Evolutionary conservation across 2,329 filamentous ascomycete species (phyloP), one percentile per base, ranked within the genome.

Genomic region (Ascochyta lentis): DNA sequence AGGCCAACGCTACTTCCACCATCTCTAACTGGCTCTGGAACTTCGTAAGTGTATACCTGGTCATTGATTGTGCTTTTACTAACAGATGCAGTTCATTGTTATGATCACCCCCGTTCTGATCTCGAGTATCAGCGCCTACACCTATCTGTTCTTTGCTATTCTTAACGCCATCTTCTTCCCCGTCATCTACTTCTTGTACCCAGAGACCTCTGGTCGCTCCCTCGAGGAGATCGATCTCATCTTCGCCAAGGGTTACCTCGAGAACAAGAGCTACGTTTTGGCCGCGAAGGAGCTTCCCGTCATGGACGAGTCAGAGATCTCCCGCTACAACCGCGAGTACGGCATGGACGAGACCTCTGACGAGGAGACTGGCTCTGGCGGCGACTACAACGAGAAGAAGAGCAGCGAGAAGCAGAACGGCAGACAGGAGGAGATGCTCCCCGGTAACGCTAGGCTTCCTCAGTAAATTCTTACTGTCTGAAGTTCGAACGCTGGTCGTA

Each of bases 1-100:
- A 84, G 74, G 82, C 81, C 37, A 84, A 84, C 66, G 81, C 82
- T 1, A 73, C 84, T 8, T 82, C 80, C 0, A 84, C 81, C 5
- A 80, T 78, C 68, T 77, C 77, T 29, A 84, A 84, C 73, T 85
- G 82, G 82, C 70, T 83, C 2, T 84, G 82, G 71, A 84, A 84
- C 64, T 79, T 74, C 42, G 29, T 31, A 15, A 31, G 29, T 19
- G 19, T 31, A 12, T 31, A 15, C 12, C 29, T 15, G 2, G 10
- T 31, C 12, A 13, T 31, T 13, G 10, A 31, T 31, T 12, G 13
- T 13, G 13, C 29, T 31, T 31, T 31, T 31, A 12, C 29, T 31
- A 31, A 31, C 29, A 31, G 12, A 5, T 15, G 29, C 29, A 31
- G 29, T 69, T 68, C 38, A 71, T 77, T 10, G 76, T 78, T 52